Percentiles rank a stretch among this genome's conserved stretches.
Evolutionary conservation across 2,329 filamentous ascomycete genomes (phyloP).

Genomic region (Cytospora chrysosperma): DNA sequence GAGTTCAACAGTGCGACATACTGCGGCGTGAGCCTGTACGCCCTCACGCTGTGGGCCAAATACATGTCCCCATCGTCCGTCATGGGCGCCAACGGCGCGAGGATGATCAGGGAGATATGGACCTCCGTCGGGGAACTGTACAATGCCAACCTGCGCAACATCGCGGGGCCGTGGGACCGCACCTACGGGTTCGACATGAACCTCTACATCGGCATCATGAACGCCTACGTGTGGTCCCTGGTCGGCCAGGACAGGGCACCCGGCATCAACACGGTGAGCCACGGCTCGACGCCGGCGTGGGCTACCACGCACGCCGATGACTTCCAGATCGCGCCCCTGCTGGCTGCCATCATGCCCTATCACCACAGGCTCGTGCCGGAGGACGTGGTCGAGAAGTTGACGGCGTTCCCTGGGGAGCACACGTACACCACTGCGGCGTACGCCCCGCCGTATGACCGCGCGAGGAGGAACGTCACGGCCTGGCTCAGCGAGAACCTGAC

Average conservation of each 20-base stretch:
- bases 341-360: slow-evolving; percentile 52
- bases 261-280: slow-evolving; percentile 34
- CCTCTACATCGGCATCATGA: slow-evolving; percentile 57
- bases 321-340: slow-evolving; percentile 56
- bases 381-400: slow-evolving; percentile 40
- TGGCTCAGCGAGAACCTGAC: slow-evolving; percentile 57
- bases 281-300: slow-evolving; percentile 34
- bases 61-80: slow-evolving; percentile 55
- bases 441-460: slow-evolving; percentile 57
- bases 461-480: slow-evolving; percentile 56
- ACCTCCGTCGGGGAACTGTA: slow-evolving; percentile 51
- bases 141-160: slow-evolving; percentile 58
- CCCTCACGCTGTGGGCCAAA: slow-evolving; percentile 57
- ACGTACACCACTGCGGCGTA: slow-evolving; percentile 52
- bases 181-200: slow-evolving; percentile 65
- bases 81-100: slow-evolving; percentile 50
- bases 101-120: slow-evolving; percentile 56
- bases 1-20: slow-evolving; percentile 66
- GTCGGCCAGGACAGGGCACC: slow-evolving; percentile 48
- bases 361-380: slow-evolving; percentile 48
- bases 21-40: slow-evolving; percentile 59
- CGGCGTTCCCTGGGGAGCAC: slow-evolving; percentile 52
- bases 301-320: slow-evolving; percentile 60
- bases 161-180: slow-evolving; percentile 65
- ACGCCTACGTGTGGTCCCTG: slow-evolving; percentile 58